Conservation (phyloP, 73 alveolate genomes). For the Tetrahymena elliotti region DNA sequence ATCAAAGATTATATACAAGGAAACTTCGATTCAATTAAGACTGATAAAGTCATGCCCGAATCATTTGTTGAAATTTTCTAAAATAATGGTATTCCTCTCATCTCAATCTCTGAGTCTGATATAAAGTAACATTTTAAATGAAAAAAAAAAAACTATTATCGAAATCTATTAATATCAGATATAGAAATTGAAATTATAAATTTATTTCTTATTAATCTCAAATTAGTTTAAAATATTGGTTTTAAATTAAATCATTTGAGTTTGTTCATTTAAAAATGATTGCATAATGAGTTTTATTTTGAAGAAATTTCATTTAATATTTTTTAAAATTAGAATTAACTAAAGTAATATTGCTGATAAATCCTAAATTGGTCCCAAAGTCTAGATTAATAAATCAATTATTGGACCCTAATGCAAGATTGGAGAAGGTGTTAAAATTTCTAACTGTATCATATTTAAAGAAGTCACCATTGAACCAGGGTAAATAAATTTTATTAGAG, state of each 20-base stretch:
- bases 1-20: conserved; percentile 29
- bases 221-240: too few relatives aligned
- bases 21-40: conserved; percentile 15
- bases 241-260: too few relatives aligned
- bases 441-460: conserved; percentile 20
- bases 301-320: too few relatives aligned
- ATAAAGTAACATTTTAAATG: not conserved
- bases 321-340: not conserved
- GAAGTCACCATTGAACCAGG: conserved; percentile 15
- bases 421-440: conserved; percentile 30
- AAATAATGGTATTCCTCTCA: not conserved
- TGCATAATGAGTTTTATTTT: too few relatives aligned
- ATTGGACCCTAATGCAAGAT: conserved; percentile 31
- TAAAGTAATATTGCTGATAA: conserved; percentile 17
- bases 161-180: too few relatives aligned
- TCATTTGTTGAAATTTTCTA: not conserved
- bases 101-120: not conserved
- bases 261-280: too few relatives aligned
- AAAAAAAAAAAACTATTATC: too few relatives aligned
- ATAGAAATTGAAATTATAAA: too few relatives aligned
- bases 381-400: conserved; percentile 1
- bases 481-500: not conserved
- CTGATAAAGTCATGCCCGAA: conserved; percentile 13
- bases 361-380: conserved; percentile 9
- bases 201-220: too few relatives aligned